Base-by-base conservation (phyloP, 345 rosid species). In the Citrus hindsii region DNA sequence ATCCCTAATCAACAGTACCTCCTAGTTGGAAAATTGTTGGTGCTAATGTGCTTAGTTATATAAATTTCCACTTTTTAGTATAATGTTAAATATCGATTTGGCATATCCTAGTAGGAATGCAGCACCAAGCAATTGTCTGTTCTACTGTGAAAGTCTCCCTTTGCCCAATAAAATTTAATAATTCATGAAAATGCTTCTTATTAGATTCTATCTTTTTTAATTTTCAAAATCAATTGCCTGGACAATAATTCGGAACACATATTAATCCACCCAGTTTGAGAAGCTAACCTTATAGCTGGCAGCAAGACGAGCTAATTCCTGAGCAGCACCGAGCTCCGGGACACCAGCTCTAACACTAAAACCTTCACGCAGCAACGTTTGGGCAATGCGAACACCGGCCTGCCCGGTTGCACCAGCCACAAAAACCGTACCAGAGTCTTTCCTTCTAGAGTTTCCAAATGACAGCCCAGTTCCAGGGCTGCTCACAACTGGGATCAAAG, bases 391-490 rank as follows among this genome's bases (percentile, higher is more conserved):
- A 78, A 92, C 69, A 32, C 99, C 99, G 1, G 88, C 97, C 87
- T 89, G 97, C 38, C 99, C 99, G 0, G 97, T 90, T 13, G 99
- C 99, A 48, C 98, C 97, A 2, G 99, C 97, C 28, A 95, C 97
- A 58, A 90, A 95, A 68, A 95, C 97, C 5, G 97, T 93, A 74
- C 85, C 82, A 2, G 98, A 85, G 77, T 95, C 98, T 82, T 95
- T 95, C 83, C 83, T 85, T 78, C 98, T 82, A 2, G 8, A 69
- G 82, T 84, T 89, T 18, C 93, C 93, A 61, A 93, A 90, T 33
- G 81, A 78, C 77, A 93, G 63, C 30, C 96, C 98, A 12, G 88
- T 69, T 8, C 89, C 85, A 65, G 92, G 85, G 56, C 80, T 80
- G 63, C 79, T 77, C 72, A 86, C 80, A 4, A 87, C 87, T 4